Evolutionary conservation across 2,329 filamentous ascomycete species (phyloP).

Genomic region (Curvularia sp.): DNA sequence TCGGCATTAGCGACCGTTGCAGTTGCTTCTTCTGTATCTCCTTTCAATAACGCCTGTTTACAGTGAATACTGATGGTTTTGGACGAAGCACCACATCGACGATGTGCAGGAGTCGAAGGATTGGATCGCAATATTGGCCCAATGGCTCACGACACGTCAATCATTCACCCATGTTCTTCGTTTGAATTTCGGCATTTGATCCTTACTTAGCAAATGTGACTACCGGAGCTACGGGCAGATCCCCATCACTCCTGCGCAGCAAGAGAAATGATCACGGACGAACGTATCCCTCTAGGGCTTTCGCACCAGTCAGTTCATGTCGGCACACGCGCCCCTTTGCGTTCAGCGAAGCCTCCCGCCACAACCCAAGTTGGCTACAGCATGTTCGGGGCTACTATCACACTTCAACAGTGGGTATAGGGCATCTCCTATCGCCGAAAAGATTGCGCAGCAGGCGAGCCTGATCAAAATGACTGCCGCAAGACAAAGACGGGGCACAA

Average conservation of each 20-base stretch:
- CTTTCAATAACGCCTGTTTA: conserved; percentile 3
- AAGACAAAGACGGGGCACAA: conserved; percentile 14
- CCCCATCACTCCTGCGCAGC: conserved; percentile 8
- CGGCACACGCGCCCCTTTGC: conserved; percentile 18
- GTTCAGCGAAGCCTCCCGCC: conserved; percentile 15
- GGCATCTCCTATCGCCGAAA: conserved; percentile 19
- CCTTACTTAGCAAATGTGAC: conserved; percentile 20
- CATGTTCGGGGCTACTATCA: conserved; percentile 35
- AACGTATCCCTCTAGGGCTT: conserved; percentile 11
- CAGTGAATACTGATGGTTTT: conserved; percentile 1
- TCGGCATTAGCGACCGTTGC: conserved; percentile 6
- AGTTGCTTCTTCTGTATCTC: conserved; percentile 1
- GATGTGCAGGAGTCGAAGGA: conserved; percentile 19
- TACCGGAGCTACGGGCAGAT: conserved; percentile 25
- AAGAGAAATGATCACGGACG: conserved; percentile 14
- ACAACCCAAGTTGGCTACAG: conserved; percentile 14
- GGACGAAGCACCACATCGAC: conserved; percentile 9
- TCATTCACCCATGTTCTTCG: conserved; percentile 25
- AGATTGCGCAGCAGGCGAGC: conserved; percentile 5
- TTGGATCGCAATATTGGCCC: conserved; percentile 17
- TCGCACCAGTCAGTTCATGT: conserved; percentile 11
- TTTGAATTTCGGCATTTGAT: conserved; percentile 28
- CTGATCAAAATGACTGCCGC: conserved; percentile 1
- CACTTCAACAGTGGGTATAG: conserved; percentile 27
- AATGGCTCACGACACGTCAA: conserved; percentile 23